Evolutionary conservation across 768 basidiomycete genomes (phyloP), one percentile per base, ranked within the genome.

Genomic region (Auricularia auricula-judae): DNA sequence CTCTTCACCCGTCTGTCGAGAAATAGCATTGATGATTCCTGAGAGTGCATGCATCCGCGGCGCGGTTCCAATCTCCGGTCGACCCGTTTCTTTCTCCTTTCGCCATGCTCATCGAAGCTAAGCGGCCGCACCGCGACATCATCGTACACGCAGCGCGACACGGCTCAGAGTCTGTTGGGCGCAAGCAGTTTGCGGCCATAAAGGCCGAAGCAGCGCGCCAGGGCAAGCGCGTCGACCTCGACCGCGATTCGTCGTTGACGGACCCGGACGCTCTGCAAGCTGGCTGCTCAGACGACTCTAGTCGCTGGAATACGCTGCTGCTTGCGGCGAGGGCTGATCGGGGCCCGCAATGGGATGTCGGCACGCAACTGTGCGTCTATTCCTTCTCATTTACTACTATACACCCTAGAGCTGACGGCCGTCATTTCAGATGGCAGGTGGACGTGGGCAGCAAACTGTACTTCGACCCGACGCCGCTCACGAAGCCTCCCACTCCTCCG

Each of bases 311-410:
- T 68, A 91, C 90, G 0, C 69, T 91, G 63, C 78, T 93, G 58
- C 81, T 84, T 66, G 87, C 86, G 34, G 91, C 91, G 3, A 82
- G 91, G 43, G 91, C 90, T 7, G 85, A 88, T 65, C 79, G 91
- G 66, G 91, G 91, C 0, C 91, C 91, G 3, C 90, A 91, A 70
- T 93, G 90, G 90, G 91, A 93, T 72, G 79, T 91, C 44, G 88
- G 88, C 18, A 91, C 91, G 14, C 90, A 93, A 72, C 86, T 88
- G 91, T 92, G 68, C 68, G 88, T 80, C 0, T 2, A 42, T 42
- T 7, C 39, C 7, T 42, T 14, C 60, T 1, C 43, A 39, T 8
- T 21, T n/a, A n/a, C 2, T 35, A 14, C 36, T 33, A 59, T 64
- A 1, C 36, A 39, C 21, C 42, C 43, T 51, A 23, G n/a, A 44